Evolutionary conservation across 169 alveolate genomes (phyloP), one percentile per base, ranked within the genome.

Genomic region (Babesia ovata): DNA sequence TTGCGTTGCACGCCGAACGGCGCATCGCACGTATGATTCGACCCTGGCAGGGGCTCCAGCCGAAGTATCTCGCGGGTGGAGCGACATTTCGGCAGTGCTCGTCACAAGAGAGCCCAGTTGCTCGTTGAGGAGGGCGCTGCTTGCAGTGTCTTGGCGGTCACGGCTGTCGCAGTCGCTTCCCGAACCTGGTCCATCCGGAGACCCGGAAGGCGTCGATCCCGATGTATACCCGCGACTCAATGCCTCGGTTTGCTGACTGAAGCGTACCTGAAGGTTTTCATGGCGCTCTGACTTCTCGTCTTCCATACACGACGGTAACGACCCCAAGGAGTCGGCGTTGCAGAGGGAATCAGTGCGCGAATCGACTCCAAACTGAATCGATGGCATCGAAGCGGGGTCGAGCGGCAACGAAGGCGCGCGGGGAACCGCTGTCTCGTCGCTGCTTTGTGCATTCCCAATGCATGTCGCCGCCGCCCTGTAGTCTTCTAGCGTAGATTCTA

Each of bases 21-120:
- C 78, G 66, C 67, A 52, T 29, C 89, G 67, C 24, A 82, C 81
- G 39, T 42, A 71, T 0, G 81, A 71, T 26, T 58, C 72, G 2
- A 50, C 16, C 21, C 48, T 8, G 42, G 39, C 54, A 33, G 39
- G 39, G 10, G 6, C 39, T 6, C 39, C 39, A 6, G 10, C 39
- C 39, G 39, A 33, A 2, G 2, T 6, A 33, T 2, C 10, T 33
- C 39, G 39, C 6, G 39, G 39, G 6, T 33, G 39, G 10, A 33
- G 39, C 39, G 39, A 33, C 53, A 54, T 44, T 24, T 59, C 36
- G 21, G 81, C 33, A 12, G 72, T 69, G 45, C 63, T 61, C 16
- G 75, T 61, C 36, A 76, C 53, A 29, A 76, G 52, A 16, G 26
- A 26, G 44, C 39, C 26, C 42, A 78, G 29, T 50, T 67, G 79